A percentile compares a stretch with the other conserved stretches of the same genome.
phyloP scores from a whole-genome alignment of 2,329 filamentous ascomycete genomes.

The Colletotrichum sp. region DNA sequence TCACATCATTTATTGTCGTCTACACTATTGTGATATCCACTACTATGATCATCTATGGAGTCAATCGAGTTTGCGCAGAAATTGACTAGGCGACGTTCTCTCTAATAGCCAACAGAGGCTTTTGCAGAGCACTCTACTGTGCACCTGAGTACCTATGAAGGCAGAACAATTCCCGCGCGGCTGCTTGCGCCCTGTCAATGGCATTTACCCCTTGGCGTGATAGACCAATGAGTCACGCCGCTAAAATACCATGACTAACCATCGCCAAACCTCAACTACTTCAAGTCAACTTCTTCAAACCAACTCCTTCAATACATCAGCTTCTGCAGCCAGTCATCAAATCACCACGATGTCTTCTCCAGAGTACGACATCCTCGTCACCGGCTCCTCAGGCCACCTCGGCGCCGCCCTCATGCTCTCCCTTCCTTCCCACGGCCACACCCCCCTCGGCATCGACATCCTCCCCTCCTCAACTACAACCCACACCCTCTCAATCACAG shows the following conservation, averaged over 20 bases:
- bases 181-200: background rate
- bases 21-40: too few relatives aligned
- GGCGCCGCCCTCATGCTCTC: slow-evolving; percentile 50
- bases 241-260: background rate
- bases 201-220: background rate
- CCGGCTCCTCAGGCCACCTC: slow-evolving; percentile 51
- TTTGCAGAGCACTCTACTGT: too few relatives aligned
- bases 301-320: background rate
- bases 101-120: too few relatives aligned
- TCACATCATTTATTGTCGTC: too few relatives aligned
- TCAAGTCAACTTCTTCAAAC: background rate
- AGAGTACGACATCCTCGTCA: slow-evolving; percentile 41
- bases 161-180: too few relatives aligned
- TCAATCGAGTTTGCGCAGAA: too few relatives aligned
- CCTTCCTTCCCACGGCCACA: slow-evolving; percentile 42
- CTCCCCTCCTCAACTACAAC: slow-evolving; percentile 40
- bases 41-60: too few relatives aligned
- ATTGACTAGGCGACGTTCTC: too few relatives aligned
- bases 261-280: background rate
- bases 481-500: slow-evolving; percentile 39
- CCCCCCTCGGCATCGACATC: slow-evolving; percentile 49
- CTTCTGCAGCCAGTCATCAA: too few relatives aligned
- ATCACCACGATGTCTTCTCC: background rate
- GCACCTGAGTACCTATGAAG: too few relatives aligned
- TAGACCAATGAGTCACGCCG: background rate